These are phyloP conservation scores for Erythrobasidium yunnanense DNA, from an alignment of 768 basidiomycete species.

Conservation along the genomic window DNA sequence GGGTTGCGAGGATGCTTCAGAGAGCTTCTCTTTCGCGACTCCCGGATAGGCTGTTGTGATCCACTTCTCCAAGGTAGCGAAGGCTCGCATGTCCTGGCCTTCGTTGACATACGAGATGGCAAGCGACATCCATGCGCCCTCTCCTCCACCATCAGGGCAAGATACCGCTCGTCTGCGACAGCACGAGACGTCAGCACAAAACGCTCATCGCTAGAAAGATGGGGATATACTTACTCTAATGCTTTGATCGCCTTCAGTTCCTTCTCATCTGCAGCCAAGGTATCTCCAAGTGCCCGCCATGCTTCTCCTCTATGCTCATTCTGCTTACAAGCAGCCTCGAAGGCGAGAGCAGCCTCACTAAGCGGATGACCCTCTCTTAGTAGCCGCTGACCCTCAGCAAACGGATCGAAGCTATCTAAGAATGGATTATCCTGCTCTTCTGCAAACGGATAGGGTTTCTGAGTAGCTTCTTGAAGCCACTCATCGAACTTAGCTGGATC, in stretches of 20 bases:
- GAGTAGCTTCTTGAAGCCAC: conserved; percentile 27
- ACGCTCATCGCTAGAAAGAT: conserved; percentile 46
- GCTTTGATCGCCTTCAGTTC: conserved; percentile 44
- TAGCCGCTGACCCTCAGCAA: conserved; percentile 59
- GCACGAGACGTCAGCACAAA: background rate
- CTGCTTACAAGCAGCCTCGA: conserved; percentile 81
- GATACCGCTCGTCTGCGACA: background rate
- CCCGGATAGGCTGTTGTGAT: conserved; percentile 46
- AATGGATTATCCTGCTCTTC: conserved; percentile 39
- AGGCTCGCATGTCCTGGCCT: conserved; percentile 72
- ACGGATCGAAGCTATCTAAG: conserved; percentile 37
- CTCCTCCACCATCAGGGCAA: conserved; percentile 12
- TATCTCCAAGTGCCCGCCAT: conserved; percentile 85
- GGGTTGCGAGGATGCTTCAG: conserved; percentile 36
- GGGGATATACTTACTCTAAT: conserved; percentile 39
- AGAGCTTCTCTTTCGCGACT: conserved; percentile 42
- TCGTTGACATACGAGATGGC: conserved; percentile 58
- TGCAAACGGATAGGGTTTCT: conserved; percentile 36
- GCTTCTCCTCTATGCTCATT: conserved; percentile 70
- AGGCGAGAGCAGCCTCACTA: conserved; percentile 69
- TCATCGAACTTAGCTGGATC: conserved; percentile 36
- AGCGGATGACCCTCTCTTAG: conserved; percentile 72
- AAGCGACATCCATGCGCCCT: conserved; percentile 23
- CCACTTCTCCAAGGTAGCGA: conserved; percentile 77
- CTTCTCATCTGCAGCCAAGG: conserved; percentile 50